Base-by-base conservation (phyloP, 2,329 filamentous ascomycete genomes). In the Ophiocordyceps australis region DNA sequence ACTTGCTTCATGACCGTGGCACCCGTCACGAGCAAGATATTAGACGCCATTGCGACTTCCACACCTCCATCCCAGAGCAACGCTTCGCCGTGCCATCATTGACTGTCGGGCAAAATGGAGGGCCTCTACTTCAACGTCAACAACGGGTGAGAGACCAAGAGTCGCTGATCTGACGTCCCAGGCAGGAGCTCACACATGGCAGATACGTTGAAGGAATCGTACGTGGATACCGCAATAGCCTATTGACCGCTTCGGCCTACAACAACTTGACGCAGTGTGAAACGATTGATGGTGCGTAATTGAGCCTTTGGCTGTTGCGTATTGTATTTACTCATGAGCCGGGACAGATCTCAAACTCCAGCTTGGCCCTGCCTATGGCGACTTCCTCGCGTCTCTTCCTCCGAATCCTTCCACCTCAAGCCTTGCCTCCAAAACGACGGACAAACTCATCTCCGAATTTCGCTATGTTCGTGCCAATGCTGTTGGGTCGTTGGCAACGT, bases 121-220 rank as follows among this genome's bases (percentile, higher is more conserved):
- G 83, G 83, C 31, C 73, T 94, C 23, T 76, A 83, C 43, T 94
- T 89, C 59, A 94, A 94, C 57, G 79, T 86, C 35, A 83, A 91
- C 55, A 85, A 81, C 55, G 85, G 85, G 77, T 86, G 61, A 36
- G 66, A 47, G 25, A 17, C 28, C 20, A 23, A 18, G 25, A 29
- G 22, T 14, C 15, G 26, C 9, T 39, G 22, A 20, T 7, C 27
- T 28, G 28, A 25, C 19, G 22, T 22, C 42, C 36, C 45, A 38
- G n/a, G n/a, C 28, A 35, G 10, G 7, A 14, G 35, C 47, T 53
- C 35, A 53, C 36, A 20, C 25, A 26, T 19, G 18, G 32, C 44
- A 92, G 85, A 57, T 95, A 92, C 56, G 74, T 95, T 49, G 89
- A 98, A 58, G 89, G 89, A 51, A 85, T 98, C 50, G 82, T 95